A percentile compares a stretch with the other conserved stretches of the same genome.
Evolutionary conservation across 208 protist species (phyloP).

Genomic region (Crithidia expoeki): DNA sequence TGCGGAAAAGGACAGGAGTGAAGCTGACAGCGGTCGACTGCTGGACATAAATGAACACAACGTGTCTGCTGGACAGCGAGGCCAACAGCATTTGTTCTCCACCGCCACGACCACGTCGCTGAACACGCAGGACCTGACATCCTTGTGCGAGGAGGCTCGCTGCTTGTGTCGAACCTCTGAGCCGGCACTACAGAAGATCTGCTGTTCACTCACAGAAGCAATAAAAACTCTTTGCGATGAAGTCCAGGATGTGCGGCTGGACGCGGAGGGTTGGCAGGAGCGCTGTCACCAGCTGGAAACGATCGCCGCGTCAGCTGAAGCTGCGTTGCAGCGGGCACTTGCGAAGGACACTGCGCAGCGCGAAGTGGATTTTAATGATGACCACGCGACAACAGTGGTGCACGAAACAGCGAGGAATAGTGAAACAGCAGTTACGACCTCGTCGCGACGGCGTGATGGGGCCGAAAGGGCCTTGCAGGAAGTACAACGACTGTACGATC

Average conservation of each 20-base stretch:
- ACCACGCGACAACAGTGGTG: background rate
- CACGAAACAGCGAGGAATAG: background rate
- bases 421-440: background rate
- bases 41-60: no score
- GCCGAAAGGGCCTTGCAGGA: conserved; percentile 5
- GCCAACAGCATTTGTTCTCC: background rate
- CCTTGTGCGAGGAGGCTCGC: conserved; percentile 14
- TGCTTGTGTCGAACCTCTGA: background rate
- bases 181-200: conserved; percentile 1
- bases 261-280: conserved; percentile 14
- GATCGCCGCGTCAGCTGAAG: background rate
- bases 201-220: background rate
- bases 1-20: background rate
- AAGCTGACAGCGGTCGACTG: background rate
- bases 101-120: background rate
- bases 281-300: conserved; percentile 2
- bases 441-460: background rate
- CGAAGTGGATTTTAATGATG: no score
- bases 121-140: background rate
- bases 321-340: background rate
- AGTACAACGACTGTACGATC: conserved; percentile 28
- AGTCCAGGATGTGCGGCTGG: background rate
- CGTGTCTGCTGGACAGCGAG: background rate
- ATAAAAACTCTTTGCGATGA: conserved; percentile 2
- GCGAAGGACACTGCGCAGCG: background rate